These are phyloP conservation scores for maize (Zea mays) DNA, from an alignment of 176 grass and related monocot genomes.

Conservation along the genomic window DNA sequence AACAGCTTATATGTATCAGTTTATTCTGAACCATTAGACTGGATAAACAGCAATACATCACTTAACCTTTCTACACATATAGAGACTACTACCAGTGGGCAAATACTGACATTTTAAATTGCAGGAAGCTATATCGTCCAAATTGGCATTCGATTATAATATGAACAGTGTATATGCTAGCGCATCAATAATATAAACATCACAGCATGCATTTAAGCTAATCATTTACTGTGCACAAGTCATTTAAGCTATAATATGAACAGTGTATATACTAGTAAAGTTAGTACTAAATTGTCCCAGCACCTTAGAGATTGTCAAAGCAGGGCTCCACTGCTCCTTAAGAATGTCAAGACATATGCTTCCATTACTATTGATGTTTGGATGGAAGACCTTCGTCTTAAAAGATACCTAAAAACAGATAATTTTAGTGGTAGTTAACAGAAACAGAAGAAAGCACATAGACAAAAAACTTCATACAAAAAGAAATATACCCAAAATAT, in stretches of 20 bases:
- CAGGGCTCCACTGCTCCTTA: constrained; percentile 66
- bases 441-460: neutral
- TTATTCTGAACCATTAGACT: neutral
- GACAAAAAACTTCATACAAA: neutral
- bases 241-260: too few relatives aligned
- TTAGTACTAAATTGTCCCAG: neutral
- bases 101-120: constrained; percentile 5
- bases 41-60: neutral
- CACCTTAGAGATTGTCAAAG: constrained; percentile 66
- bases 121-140: neutral
- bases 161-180: neutral
- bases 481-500: neutral
- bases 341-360: constrained; percentile 65
- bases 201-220: neutral
- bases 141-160: neutral
- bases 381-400: constrained; percentile 65
- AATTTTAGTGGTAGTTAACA: neutral
- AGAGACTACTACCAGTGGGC: neutral
- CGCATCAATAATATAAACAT: neutral
- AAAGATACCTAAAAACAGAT: constrained; percentile 50
- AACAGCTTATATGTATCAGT: neutral
- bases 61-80: neutral
- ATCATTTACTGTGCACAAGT: neutral
- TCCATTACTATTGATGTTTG: constrained; percentile 65
- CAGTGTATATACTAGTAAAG: neutral